Percentiles rank a stretch among this genome's conserved stretches.
Evolutionary conservation across 345 rosid species (phyloP).

Genomic region (Durio zibethinus): DNA sequence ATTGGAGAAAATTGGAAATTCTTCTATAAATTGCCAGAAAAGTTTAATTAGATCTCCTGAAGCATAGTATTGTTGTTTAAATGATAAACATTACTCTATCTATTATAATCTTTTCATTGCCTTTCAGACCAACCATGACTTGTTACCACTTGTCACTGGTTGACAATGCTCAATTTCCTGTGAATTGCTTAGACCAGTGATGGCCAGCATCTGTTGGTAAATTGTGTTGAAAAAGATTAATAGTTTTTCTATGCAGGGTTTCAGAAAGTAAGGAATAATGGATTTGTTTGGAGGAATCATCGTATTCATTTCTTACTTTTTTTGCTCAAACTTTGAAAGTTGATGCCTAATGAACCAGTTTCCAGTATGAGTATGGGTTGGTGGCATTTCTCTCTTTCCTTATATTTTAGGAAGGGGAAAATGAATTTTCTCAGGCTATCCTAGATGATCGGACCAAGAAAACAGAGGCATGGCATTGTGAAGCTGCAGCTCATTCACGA

Average conservation of each 20-base stretch:
- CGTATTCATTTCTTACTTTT: neutral
- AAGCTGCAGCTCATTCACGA: slow-evolving; percentile 59
- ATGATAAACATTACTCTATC: neutral
- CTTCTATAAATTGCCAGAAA: neutral
- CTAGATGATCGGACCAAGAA: slow-evolving; percentile 72
- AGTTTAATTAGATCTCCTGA: neutral
- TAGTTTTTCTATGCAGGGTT: neutral
- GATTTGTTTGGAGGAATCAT: neutral
- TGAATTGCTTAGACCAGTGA: neutral
- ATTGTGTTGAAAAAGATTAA: neutral
- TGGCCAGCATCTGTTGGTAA: neutral
- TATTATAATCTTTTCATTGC: neutral
- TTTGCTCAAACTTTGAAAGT: neutral
- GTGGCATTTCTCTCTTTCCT: neutral
- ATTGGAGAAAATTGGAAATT: neutral
- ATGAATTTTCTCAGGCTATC: slow-evolving; percentile 57
- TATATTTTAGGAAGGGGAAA: slow-evolving; percentile 56
- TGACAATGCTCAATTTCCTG: neutral
- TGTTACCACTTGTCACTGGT: neutral
- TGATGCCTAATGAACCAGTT: neutral
- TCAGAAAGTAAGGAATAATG: neutral
- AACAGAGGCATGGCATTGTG: slow-evolving; percentile 90
- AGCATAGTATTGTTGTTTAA: neutral
- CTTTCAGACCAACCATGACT: neutral
- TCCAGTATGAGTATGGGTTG: neutral